A percentile compares a stretch with the other conserved stretches of the same genome.
Conservation (phyloP, 441 rosid species). For the Gossypium davidsonii region DNA sequence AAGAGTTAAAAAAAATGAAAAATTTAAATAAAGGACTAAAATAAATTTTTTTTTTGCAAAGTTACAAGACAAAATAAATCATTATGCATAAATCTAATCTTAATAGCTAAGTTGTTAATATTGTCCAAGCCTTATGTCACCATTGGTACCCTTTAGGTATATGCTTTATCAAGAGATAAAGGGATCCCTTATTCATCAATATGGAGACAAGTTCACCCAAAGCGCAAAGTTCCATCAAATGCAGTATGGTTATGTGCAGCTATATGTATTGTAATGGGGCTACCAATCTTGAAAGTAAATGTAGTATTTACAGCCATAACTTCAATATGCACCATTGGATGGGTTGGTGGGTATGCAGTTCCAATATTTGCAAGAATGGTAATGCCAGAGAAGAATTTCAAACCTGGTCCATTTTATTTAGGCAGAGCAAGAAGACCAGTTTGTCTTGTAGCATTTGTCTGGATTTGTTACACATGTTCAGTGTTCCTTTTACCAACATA, state of each 20-base stretch:
- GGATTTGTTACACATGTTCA: conserved; percentile 57
- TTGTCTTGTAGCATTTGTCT: conserved; percentile 43
- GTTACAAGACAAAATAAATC: too few species aligned
- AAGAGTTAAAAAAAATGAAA: too few species aligned
- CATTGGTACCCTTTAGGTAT: conserved; percentile 30
- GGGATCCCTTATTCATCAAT: conserved; percentile 47
- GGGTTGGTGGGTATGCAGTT: conserved; percentile 59
- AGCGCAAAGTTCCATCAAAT: conserved; percentile 47
- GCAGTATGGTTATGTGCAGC: conserved; percentile 62
- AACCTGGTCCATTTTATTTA: conserved; percentile 49
- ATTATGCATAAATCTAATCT: background rate
- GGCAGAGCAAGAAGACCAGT: conserved; percentile 48
- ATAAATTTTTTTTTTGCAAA: too few species aligned
- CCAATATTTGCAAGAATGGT: conserved; percentile 51
- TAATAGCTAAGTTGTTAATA: background rate
- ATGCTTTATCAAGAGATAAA: conserved; percentile 52
- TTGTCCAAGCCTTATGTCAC: background rate
- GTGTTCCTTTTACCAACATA: conserved; percentile 46
- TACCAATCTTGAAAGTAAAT: conserved; percentile 45
- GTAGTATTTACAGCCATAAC: conserved; percentile 55
- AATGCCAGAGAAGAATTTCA: conserved; percentile 43
- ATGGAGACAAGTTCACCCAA: conserved; percentile 50
- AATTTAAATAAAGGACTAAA: too few species aligned
- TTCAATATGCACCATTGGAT: conserved; percentile 51
- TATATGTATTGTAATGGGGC: conserved; percentile 44